These are phyloP conservation scores for Auriscalpium orientale DNA, from an alignment of 768 basidiomycete genomes.

Conservation along the genomic window DNA sequence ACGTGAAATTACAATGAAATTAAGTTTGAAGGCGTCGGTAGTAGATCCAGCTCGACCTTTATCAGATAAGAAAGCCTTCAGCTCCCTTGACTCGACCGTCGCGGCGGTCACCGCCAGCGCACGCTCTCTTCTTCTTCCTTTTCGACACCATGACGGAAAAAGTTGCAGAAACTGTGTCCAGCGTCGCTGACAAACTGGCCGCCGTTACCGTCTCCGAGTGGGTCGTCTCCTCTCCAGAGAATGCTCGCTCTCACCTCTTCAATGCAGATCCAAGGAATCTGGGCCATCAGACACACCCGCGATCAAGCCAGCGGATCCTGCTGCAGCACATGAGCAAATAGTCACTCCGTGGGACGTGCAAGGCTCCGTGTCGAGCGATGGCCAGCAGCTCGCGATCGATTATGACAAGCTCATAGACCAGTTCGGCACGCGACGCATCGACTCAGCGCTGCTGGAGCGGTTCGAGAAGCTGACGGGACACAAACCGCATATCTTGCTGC, in stretches of 20 bases:
- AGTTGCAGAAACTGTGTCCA: not conserved
- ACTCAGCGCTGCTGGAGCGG: slow-evolving; percentile 68
- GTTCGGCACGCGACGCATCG: slow-evolving; percentile 85
- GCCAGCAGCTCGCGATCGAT: slow-evolving; percentile 89
- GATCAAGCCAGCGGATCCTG: slow-evolving; percentile 25
- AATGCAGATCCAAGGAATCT: not conserved
- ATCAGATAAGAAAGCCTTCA: no score
- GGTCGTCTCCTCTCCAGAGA: not conserved
- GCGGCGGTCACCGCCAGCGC: no score
- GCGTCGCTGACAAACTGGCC: not conserved
- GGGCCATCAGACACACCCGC: slow-evolving; percentile 9
- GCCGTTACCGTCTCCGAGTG: not conserved
- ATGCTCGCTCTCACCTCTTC: not conserved
- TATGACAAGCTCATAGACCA: slow-evolving; percentile 93
- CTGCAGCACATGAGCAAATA: slow-evolving; percentile 51
- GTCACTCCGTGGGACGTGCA: slow-evolving; percentile 99
- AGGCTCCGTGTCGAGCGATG: slow-evolving; percentile 80
- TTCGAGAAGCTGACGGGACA: slow-evolving; percentile 90
- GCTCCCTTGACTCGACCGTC: no score
- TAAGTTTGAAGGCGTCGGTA: no score
- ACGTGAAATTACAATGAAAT: no score
- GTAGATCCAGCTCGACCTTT: no score
- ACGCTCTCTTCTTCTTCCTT: no score
- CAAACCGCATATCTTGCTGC: slow-evolving; percentile 78
- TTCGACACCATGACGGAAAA: no score